These are phyloP conservation scores for Catenaria anguillulae DNA, from an alignment of 371 early-diverging fungal species.

Conservation along the genomic window DNA sequence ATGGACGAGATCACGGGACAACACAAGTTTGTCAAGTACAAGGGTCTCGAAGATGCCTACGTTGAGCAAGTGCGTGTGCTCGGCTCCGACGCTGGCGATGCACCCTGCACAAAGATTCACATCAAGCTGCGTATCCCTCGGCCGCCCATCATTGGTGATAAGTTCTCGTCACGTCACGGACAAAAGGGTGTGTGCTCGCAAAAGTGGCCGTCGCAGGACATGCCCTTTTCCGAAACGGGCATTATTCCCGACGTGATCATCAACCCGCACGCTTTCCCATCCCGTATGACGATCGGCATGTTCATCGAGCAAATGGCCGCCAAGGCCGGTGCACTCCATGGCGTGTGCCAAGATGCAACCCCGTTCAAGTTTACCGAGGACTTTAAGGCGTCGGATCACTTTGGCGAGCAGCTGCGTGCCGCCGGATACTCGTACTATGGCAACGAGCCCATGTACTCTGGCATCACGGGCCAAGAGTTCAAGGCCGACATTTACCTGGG, in stretches of 20 bases:
- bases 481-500: slow-evolving; percentile 98
- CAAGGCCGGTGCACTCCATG: slow-evolving; percentile 90
- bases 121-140: slow-evolving; percentile 89
- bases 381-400: slow-evolving; percentile 76
- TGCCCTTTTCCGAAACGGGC: slow-evolving; percentile 98
- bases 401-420: slow-evolving; percentile 78
- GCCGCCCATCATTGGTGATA: slow-evolving; percentile 97
- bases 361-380: slow-evolving; percentile 84
- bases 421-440: slow-evolving; percentile 98
- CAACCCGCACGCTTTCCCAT: slow-evolving; percentile 99
- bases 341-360: slow-evolving; percentile 88
- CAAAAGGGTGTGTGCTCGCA: slow-evolving; percentile 99
- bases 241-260: slow-evolving; percentile 98
- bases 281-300: slow-evolving; percentile 99
- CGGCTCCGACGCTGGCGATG: slow-evolving; percentile 45
- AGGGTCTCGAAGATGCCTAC: slow-evolving; percentile 74
- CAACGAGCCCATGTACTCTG: slow-evolving; percentile 98
- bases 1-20: slow-evolving; percentile 67
- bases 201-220: slow-evolving; percentile 91
- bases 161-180: slow-evolving; percentile 98
- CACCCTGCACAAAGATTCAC: slow-evolving; percentile 49
- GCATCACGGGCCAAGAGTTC: slow-evolving; percentile 95
- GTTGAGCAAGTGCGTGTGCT: slow-evolving; percentile 77
- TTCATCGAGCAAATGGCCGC: slow-evolving; percentile 98
- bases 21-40: slow-evolving; percentile 62